A percentile compares a stretch with the other conserved stretches of the same genome.
These are phyloP conservation scores for Dictyostelium intermedium DNA, from an alignment of 78 protist genomes.

Conservation along the genomic window DNA sequence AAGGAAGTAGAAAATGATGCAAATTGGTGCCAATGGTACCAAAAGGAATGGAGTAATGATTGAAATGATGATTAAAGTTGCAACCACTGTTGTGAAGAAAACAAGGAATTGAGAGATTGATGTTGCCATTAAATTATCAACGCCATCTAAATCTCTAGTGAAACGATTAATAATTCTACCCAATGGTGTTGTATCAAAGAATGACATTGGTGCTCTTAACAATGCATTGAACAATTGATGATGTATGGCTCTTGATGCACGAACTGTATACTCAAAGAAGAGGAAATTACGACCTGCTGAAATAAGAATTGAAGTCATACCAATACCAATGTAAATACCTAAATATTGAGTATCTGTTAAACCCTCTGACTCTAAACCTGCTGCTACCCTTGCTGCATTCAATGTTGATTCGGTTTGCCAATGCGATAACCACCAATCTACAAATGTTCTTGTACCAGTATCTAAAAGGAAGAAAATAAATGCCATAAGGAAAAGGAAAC, in stretches of 20 bases:
- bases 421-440: slow-evolving; percentile 76
- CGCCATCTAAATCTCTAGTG: slow-evolving; percentile 86
- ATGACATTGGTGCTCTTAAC: slow-evolving; percentile 90
- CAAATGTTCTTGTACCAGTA: slow-evolving; percentile 22
- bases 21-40: slow-evolving; percentile 59
- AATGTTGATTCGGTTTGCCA: slow-evolving; percentile 17
- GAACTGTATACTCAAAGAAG: slow-evolving; percentile 32
- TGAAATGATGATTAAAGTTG: slow-evolving; percentile 54
- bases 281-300: slow-evolving; percentile 42
- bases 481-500: background rate
- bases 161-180: slow-evolving; percentile 99
- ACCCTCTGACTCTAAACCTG: background rate
- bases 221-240: slow-evolving; percentile 45
- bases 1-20: slow-evolving; percentile 19
- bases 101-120: slow-evolving; percentile 50
- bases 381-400: background rate
- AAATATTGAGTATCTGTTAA: slow-evolving; percentile 16
- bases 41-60: slow-evolving; percentile 70
- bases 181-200: slow-evolving; percentile 98
- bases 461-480: slow-evolving; percentile 7
- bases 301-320: slow-evolving; percentile 5
- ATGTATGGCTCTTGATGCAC: slow-evolving; percentile 25
- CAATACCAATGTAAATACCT: slow-evolving; percentile 69
- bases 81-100: slow-evolving; percentile 20
- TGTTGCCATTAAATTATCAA: slow-evolving; percentile 77